These are phyloP conservation scores for Fusarium cicatricum DNA, from an alignment of 2,329 filamentous ascomycete genomes.

Conservation along the genomic window DNA sequence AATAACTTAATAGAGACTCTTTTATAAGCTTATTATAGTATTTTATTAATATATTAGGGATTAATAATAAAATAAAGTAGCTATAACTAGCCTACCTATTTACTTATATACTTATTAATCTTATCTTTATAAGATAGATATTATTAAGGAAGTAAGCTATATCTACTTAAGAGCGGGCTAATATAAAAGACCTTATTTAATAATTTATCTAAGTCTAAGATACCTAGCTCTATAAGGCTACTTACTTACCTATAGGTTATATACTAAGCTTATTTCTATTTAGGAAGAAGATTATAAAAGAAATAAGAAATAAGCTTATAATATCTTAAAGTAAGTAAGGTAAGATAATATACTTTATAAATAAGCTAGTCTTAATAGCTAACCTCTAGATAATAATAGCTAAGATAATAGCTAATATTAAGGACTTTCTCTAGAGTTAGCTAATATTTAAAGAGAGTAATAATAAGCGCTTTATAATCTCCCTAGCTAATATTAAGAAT, in stretches of 20 bases:
- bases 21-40: no score
- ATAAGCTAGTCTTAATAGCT: neutral
- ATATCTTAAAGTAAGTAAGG: neutral
- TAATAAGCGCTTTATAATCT: neutral
- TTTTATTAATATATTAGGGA: no score
- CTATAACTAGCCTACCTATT: no score
- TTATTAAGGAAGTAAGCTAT: no score
- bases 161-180: no score
- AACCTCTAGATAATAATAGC: neutral
- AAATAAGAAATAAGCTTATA: neutral
- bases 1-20: no score
- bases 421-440: neutral
- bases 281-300: neutral
- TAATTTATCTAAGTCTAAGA: constrained; percentile 1
- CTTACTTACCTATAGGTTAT: constrained; percentile 4
- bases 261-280: constrained; percentile 1
- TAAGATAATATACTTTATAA: constrained; percentile 4
- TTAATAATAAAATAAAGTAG: no score
- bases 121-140: no score
- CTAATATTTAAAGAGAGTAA: constrained; percentile 5
- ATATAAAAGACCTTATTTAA: no score
- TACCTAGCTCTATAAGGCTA: constrained; percentile 1
- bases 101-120: no score
- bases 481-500: neutral
- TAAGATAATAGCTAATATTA: neutral